phyloP scores from a whole-genome alignment of 345 rosid genomes.

The Populus tremula region DNA sequence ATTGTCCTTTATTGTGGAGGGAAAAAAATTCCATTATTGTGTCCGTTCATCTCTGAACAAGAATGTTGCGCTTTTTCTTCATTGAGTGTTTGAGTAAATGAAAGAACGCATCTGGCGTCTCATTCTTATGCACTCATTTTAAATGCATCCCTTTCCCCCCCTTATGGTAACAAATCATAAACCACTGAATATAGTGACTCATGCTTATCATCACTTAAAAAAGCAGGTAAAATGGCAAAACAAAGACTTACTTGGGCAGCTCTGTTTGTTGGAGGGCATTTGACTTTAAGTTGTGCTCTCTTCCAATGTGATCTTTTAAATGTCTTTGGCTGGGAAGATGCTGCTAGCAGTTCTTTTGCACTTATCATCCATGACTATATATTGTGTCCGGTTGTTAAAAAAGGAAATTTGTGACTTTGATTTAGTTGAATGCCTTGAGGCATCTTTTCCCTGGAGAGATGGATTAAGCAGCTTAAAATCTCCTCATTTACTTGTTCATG shows the following conservation, averaged over 20 bases:
- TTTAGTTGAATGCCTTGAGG: background rate
- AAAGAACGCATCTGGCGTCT: background rate
- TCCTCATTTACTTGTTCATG: constrained; percentile 14
- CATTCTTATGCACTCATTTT: background rate
- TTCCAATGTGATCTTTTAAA: background rate
- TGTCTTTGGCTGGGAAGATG: background rate
- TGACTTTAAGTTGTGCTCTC: background rate
- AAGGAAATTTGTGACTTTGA: background rate
- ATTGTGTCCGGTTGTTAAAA: too few species aligned
- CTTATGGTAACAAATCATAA: background rate
- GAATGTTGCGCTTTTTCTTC: background rate
- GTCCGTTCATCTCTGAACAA: background rate
- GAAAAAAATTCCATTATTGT: background rate
- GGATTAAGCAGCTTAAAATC: background rate
- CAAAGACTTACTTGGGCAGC: background rate
- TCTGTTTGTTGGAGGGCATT: background rate
- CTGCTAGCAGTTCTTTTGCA: background rate
- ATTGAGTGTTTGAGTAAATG: background rate
- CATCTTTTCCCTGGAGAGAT: background rate
- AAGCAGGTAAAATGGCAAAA: background rate
- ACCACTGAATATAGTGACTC: background rate
- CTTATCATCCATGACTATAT: background rate
- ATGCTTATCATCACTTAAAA: background rate
- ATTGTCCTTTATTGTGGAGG: background rate
- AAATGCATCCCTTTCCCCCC: background rate